Conservation (phyloP, 192 early-diverging fungal species). For the Coemansia sp. region DNA sequence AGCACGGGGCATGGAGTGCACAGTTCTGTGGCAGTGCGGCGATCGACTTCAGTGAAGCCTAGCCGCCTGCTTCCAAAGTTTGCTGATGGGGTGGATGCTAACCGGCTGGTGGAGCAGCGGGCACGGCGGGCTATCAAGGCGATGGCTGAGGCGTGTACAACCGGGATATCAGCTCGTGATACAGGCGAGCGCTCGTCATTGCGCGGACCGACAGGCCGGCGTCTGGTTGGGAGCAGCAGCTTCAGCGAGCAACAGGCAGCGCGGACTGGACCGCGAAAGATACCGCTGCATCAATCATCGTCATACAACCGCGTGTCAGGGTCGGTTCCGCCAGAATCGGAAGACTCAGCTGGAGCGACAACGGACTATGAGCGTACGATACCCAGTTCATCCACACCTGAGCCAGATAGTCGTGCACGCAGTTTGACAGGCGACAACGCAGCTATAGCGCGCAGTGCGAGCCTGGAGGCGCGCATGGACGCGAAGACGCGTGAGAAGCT, state of each 20-base stretch:
- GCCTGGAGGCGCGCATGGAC: slow-evolving; percentile 50
- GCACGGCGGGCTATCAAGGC: slow-evolving; percentile 46
- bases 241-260: slow-evolving; percentile 8
- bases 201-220: slow-evolving; percentile 22
- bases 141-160: slow-evolving; percentile 49
- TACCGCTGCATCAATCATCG: slow-evolving; percentile 22
- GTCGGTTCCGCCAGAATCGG: neutral
- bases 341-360: too few relatives aligned
- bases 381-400: slow-evolving; percentile 16
- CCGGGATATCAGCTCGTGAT: slow-evolving; percentile 41
- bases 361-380: too few relatives aligned
- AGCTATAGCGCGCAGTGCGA: slow-evolving; percentile 40
- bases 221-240: slow-evolving; percentile 7
- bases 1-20: neutral
- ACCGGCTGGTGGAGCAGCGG: slow-evolving; percentile 32
- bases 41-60: slow-evolving; percentile 32
- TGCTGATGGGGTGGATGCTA: neutral
- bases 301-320: slow-evolving; percentile 21
- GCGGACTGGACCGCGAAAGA: neutral
- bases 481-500: slow-evolving; percentile 22
- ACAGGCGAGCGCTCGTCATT: slow-evolving; percentile 18
- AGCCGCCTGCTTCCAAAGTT: neutral
- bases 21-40: slow-evolving; percentile 20
- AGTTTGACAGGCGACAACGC: slow-evolving; percentile 37
- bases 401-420: slow-evolving; percentile 38